Evolutionary conservation across 768 basidiomycete genomes (phyloP).

Genomic region (Trichaptum fuscoviolaceum): DNA sequence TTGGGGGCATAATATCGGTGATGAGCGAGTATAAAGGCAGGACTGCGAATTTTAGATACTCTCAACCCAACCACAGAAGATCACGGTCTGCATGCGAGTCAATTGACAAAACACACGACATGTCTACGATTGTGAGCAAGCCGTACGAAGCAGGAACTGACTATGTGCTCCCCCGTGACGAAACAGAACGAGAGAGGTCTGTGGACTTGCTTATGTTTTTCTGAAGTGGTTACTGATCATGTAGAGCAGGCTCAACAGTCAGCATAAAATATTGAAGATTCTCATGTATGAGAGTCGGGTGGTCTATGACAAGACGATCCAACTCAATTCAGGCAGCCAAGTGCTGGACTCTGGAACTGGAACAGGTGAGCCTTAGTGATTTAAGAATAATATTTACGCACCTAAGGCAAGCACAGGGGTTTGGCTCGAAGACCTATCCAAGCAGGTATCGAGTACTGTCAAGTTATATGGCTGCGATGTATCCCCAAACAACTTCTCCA

Average conservation of each 20-base stretch:
- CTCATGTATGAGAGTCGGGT: neutral
- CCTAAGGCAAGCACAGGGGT: slow-evolving; percentile 9
- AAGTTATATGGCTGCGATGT: slow-evolving; percentile 12
- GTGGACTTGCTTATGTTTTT: neutral
- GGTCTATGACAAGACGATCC: neutral
- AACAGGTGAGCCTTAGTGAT: neutral
- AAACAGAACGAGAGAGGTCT: neutral
- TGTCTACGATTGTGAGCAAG: neutral
- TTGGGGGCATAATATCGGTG: neutral
- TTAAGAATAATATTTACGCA: neutral
- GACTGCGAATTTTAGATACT: no score
- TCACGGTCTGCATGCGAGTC: neutral
- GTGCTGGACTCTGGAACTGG: neutral
- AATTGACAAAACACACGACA: neutral
- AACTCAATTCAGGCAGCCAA: neutral
- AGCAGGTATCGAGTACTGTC: slow-evolving; percentile 7
- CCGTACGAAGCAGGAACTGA: neutral
- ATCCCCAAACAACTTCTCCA: slow-evolving; percentile 15
- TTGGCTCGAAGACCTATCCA: slow-evolving; percentile 14
- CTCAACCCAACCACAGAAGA: no score
- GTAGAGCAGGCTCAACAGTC: neutral
- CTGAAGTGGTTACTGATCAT: neutral
- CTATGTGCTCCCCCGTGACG: neutral
- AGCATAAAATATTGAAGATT: neutral
- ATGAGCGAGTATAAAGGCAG: neutral